Percentiles rank a stretch among this genome's conserved stretches.
Evolutionary conservation across 148 eudicot genomes (phyloP).

Genomic region (Amaranthus palmeri): DNA sequence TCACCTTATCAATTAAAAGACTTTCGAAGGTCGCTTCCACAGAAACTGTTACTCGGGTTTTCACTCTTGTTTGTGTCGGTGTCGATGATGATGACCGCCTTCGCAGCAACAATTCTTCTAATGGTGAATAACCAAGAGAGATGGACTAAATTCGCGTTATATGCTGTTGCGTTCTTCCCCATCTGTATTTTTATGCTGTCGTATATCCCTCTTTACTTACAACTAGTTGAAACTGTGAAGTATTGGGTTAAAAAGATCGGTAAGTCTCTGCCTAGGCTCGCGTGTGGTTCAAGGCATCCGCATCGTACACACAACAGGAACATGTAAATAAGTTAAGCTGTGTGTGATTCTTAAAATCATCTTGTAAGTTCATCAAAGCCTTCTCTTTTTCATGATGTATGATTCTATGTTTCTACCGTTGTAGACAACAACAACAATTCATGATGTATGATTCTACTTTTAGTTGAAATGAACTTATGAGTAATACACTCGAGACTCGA

Average conservation of each 20-base stretch:
- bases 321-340: no score
- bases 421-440: no score
- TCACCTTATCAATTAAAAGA: slow-evolving; percentile 6
- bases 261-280: slow-evolving; percentile 2
- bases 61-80: slow-evolving; percentile 7
- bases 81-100: slow-evolving; percentile 13
- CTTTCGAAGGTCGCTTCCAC: slow-evolving; percentile 14
- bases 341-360: no score
- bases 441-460: no score
- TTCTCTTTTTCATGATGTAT: no score
- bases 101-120: slow-evolving; percentile 7
- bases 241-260: slow-evolving; percentile 13
- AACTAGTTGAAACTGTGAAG: slow-evolving; percentile 10
- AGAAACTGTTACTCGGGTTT: slow-evolving; percentile 11
- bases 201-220: slow-evolving; percentile 18
- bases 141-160: slow-evolving; percentile 16
- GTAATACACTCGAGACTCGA: no score
- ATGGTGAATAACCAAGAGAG: slow-evolving; percentile 7
- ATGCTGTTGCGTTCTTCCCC: slow-evolving; percentile 16
- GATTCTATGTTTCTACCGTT: no score
- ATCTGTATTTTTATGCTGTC: slow-evolving; percentile 17
- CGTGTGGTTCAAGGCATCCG: background rate
- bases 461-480: no score
- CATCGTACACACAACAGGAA: no score
- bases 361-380: no score